phyloP scores from a whole-genome alignment of 108 stramenopile species.

The Skeletonema grethae region DNA sequence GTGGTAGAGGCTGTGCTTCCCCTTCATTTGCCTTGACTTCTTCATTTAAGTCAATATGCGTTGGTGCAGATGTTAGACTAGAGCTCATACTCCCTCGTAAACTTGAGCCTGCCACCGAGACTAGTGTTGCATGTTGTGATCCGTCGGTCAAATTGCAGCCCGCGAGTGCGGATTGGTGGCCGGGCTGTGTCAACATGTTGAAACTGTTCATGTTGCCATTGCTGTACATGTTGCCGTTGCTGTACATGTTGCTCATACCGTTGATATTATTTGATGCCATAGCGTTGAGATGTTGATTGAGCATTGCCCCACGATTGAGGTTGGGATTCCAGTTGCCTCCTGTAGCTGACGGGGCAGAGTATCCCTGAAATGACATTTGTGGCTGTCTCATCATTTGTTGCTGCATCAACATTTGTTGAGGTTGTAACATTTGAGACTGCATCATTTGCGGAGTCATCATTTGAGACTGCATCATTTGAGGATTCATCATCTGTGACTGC shows the following conservation, averaged over 20 bases:
- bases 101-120: neutral
- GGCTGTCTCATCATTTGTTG: neutral
- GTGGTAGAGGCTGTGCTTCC: neutral
- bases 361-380: neutral
- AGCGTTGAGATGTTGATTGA: neutral
- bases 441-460: neutral
- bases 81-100: neutral
- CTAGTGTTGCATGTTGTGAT: neutral
- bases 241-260: neutral
- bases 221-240: neutral
- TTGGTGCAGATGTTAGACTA: neutral
- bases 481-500: too few relatives aligned
- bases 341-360: neutral
- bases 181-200: neutral
- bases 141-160: too few relatives aligned
- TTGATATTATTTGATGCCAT: neutral
- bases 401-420: neutral
- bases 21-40: neutral
- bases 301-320: neutral
- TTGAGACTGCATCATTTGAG: too few relatives aligned
- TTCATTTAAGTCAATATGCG: neutral
- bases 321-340: neutral
- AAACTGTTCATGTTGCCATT: neutral
- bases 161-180: neutral
- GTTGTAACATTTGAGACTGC: neutral